A percentile compares a stretch with the other conserved stretches of the same genome.
Conservation (phyloP, 2,329 filamentous ascomycete species). For the Cyanodermella asteris region DNA sequence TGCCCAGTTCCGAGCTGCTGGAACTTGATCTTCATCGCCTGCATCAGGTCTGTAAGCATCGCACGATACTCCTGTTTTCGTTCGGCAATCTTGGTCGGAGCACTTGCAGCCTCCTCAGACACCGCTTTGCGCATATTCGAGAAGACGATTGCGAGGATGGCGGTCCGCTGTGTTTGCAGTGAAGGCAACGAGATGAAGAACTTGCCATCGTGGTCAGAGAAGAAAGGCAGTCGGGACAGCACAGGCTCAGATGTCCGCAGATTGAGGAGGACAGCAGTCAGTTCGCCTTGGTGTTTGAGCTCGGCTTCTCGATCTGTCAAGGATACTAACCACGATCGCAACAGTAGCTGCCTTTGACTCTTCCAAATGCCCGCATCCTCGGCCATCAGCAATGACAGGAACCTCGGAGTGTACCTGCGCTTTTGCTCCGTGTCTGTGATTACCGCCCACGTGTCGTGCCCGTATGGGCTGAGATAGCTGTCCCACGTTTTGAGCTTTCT, state of each 20-base stretch:
- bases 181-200: too few relatives aligned
- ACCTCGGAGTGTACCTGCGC: conserved; percentile 24
- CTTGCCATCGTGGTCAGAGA: too few relatives aligned
- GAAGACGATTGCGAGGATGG: conserved; percentile 32
- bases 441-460: conserved; percentile 25
- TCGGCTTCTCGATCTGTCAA: conserved; percentile 37
- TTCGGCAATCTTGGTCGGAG: conserved; percentile 13
- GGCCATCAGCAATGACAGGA: conserved; percentile 22
- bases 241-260: conserved; percentile 23
- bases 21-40: conserved; percentile 38
- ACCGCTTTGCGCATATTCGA: conserved; percentile 36
- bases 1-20: conserved; percentile 25
- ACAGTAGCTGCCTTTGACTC: conserved; percentile 25
- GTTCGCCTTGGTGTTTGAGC: conserved; percentile 37
- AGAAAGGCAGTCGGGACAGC: conserved; percentile 36
- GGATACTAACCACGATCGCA: conserved; percentile 31
- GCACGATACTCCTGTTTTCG: conserved; percentile 26
- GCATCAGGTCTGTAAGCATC: conserved; percentile 35
- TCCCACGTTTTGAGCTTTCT: conserved; percentile 28
- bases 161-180: too few relatives aligned
- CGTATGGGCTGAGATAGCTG: conserved; percentile 32
- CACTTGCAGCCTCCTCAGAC: conserved; percentile 13
- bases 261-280: conserved; percentile 33
- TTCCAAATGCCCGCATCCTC: conserved; percentile 19
- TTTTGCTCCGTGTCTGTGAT: conserved; percentile 25